Evolutionary conservation across 352 stramenopile genomes (phyloP).

Genomic region (Pythium biforme): DNA sequence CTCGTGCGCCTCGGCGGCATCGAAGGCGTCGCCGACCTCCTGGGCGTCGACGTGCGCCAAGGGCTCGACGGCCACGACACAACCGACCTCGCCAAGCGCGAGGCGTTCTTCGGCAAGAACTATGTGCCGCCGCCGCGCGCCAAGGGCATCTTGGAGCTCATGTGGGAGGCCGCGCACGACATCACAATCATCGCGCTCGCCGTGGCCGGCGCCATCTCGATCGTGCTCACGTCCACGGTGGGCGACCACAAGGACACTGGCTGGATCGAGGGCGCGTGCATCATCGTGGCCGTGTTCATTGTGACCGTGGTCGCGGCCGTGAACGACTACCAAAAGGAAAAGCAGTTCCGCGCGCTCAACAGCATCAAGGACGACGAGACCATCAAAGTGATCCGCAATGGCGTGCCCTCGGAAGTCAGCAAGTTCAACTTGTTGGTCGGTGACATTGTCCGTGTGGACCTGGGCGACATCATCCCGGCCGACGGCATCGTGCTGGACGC

Average conservation of each 20-base stretch:
- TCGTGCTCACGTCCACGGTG: slow-evolving; percentile 51
- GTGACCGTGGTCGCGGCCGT: slow-evolving; percentile 89
- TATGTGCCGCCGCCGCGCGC: slow-evolving; percentile 56
- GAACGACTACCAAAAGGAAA: slow-evolving; percentile 92
- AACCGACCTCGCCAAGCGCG: slow-evolving; percentile 42
- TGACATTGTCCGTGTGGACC: slow-evolving; percentile 79
- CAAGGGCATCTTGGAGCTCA: slow-evolving; percentile 68
- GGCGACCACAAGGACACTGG: slow-evolving; percentile 59
- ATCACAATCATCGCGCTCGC: slow-evolving; percentile 71
- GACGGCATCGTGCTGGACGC: slow-evolving; percentile 89
- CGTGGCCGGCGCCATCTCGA: slow-evolving; percentile 52
- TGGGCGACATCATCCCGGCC: slow-evolving; percentile 89
- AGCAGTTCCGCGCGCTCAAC: slow-evolving; percentile 88
- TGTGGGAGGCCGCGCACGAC: slow-evolving; percentile 88
- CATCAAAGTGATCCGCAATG: slow-evolving; percentile 83
- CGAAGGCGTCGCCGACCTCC: slow-evolving; percentile 43
- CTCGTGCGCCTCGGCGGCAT: slow-evolving; percentile 54
- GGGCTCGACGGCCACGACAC: slow-evolving; percentile 53
- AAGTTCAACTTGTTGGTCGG: slow-evolving; percentile 87
- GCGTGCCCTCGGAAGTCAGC: slow-evolving; percentile 52
- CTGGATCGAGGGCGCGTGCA: slow-evolving; percentile 91
- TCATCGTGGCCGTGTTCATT: slow-evolving; percentile 90
- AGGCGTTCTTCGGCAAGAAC: slow-evolving; percentile 62
- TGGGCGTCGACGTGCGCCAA: slow-evolving; percentile 49
- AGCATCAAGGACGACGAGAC: slow-evolving; percentile 80